phyloP scores from a whole-genome alignment of 2,329 filamentous ascomycete species.

The Gnomoniopsis smithogilvyi region DNA sequence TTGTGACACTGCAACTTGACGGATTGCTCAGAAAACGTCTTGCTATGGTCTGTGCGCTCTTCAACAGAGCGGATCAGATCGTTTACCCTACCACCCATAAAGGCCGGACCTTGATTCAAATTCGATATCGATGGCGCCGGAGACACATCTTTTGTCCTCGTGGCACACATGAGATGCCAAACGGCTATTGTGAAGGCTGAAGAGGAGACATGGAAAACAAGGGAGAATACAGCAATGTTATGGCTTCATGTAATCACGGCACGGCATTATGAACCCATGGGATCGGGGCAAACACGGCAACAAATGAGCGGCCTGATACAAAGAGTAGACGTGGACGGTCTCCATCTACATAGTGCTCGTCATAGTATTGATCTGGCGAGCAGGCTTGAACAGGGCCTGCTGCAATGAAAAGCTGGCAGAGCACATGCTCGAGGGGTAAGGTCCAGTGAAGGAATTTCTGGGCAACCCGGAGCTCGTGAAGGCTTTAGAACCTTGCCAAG shows the following conservation, averaged over 20 bases:
- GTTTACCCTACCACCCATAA: not conserved
- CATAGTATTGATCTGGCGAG: too few relatives aligned
- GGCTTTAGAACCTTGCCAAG: not conserved
- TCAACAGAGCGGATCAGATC: not conserved
- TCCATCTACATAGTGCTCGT: too few relatives aligned
- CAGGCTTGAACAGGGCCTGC: too few relatives aligned
- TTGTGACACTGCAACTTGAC: slow-evolving; percentile 17
- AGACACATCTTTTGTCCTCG: not conserved
- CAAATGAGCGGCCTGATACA: not conserved
- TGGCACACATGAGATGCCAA: not conserved
- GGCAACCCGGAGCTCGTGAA: slow-evolving; percentile 6
- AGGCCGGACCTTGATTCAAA: not conserved
- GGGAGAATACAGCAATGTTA: not conserved
- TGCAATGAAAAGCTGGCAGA: not conserved
- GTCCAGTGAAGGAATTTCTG: slow-evolving; percentile 7
- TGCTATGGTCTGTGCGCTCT: not conserved
- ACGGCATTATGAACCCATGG: not conserved
- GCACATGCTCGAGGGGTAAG: not conserved
- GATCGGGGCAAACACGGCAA: not conserved
- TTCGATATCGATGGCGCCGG: not conserved
- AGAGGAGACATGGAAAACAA: not conserved
- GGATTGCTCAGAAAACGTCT: not conserved
- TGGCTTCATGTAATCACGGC: not conserved
- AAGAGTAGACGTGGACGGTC: not conserved
- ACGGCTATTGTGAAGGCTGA: not conserved